Conservation (phyloP, 306 rosid genomes). For the Rosa multiflora region DNA sequence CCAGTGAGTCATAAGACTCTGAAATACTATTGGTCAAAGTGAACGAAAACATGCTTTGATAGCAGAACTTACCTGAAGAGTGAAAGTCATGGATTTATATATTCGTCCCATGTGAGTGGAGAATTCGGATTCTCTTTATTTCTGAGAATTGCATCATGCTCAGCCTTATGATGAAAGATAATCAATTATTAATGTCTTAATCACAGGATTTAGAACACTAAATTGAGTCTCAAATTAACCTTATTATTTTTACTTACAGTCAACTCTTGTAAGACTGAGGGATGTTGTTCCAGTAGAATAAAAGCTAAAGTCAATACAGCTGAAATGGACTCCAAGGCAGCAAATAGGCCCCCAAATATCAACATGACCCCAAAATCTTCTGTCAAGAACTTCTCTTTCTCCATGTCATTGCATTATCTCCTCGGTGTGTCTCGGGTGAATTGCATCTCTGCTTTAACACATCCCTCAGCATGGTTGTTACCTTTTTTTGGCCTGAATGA, state of each 20-base stretch:
- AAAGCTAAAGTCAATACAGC: constrained; percentile 21
- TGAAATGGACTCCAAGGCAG: constrained; percentile 27
- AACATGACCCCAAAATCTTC: constrained; percentile 26
- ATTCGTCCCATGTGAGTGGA: constrained; percentile 40
- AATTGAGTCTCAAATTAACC: background rate
- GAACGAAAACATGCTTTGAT: too few species aligned
- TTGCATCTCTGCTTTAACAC: constrained; percentile 26
- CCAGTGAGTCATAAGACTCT: background rate
- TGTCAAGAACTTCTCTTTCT: constrained; percentile 23
- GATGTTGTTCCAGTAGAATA: constrained; percentile 29
- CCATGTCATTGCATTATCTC: constrained; percentile 30
- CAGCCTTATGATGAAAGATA: constrained; percentile 23
- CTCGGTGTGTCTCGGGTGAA: background rate
- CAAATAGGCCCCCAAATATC: constrained; percentile 30
- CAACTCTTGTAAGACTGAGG: constrained; percentile 28
- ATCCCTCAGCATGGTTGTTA: constrained; percentile 24
- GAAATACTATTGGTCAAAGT: too few species aligned
- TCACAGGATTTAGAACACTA: background rate
- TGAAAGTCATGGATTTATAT: constrained; percentile 43
- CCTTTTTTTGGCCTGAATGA: constrained; percentile 28
- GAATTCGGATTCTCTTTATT: constrained; percentile 28
- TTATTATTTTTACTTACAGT: constrained; percentile 3
- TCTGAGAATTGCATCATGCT: constrained; percentile 37
- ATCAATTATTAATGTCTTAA: background rate
- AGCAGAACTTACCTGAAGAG: constrained; percentile 28